Conservation (phyloP, 495 filamentous ascomycete species). For the Sordaria brevicollis region DNA sequence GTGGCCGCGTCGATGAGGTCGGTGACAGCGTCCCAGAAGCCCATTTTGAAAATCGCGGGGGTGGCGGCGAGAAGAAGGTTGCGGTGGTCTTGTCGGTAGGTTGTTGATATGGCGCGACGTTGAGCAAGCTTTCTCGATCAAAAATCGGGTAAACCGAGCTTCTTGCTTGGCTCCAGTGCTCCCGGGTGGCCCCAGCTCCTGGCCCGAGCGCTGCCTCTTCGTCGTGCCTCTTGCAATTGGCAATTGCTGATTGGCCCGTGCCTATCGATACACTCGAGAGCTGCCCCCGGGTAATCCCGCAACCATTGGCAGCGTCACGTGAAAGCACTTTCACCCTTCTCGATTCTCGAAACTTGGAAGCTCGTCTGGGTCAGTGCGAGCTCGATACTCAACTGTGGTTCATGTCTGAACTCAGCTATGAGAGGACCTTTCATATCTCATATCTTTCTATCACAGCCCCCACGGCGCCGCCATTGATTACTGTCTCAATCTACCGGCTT, state of each 20-base stretch:
- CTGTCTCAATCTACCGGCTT: neutral
- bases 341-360: neutral
- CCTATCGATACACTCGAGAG: slow-evolving; percentile 5
- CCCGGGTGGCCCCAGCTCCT: neutral
- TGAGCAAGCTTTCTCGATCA: slow-evolving; percentile 15
- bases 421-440: neutral
- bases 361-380: neutral
- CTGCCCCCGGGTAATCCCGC: neutral
- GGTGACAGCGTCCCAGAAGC: slow-evolving; percentile 44
- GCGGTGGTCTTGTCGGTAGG: neutral
- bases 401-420: neutral
- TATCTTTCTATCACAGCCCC: neutral
- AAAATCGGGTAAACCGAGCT: slow-evolving; percentile 22
- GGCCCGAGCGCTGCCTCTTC: neutral
- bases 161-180: neutral
- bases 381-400: neutral
- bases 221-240: neutral
- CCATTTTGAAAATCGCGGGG: slow-evolving; percentile 31
- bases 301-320: neutral
- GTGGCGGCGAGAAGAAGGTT: neutral
- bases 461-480: neutral
- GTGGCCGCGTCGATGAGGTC: slow-evolving; percentile 45
- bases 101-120: slow-evolving; percentile 21
- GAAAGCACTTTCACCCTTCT: neutral
- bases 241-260: neutral